Conservation (phyloP, 2,329 filamentous ascomycete genomes). For the Thielaviopsis punctulata region DNA sequence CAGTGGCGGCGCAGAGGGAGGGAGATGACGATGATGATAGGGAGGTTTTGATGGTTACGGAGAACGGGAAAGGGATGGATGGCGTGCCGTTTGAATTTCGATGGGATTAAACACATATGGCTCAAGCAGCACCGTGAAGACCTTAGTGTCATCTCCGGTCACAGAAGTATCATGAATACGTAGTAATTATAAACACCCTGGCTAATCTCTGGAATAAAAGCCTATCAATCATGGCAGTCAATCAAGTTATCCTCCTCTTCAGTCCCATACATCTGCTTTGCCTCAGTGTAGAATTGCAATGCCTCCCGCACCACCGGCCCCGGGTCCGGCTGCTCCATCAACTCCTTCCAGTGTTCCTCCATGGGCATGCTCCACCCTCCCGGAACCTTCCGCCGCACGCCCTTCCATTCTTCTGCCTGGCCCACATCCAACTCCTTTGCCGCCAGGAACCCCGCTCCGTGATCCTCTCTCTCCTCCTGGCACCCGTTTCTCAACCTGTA, state of each 20-base stretch:
- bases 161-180: no score
- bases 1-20: background rate
- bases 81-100: background rate
- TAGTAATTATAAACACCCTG: no score
- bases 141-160: background rate
- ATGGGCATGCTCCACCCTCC: background rate
- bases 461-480: background rate
- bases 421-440: background rate
- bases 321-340: background rate
- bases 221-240: background rate
- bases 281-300: background rate
- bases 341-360: slow-evolving; percentile 4
- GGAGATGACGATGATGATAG: background rate
- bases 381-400: background rate
- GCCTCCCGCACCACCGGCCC: background rate
- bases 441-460: background rate
- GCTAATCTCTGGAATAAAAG: no score
- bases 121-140: background rate
- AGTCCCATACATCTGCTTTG: background rate
- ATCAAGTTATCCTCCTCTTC: background rate
- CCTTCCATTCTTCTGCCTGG: background rate
- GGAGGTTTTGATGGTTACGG: background rate
- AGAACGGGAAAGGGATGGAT: background rate
- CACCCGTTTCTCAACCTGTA: background rate
- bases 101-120: background rate